Base-by-base conservation (phyloP, 129 eudicot species). In the Lactuca sativa region DNA sequence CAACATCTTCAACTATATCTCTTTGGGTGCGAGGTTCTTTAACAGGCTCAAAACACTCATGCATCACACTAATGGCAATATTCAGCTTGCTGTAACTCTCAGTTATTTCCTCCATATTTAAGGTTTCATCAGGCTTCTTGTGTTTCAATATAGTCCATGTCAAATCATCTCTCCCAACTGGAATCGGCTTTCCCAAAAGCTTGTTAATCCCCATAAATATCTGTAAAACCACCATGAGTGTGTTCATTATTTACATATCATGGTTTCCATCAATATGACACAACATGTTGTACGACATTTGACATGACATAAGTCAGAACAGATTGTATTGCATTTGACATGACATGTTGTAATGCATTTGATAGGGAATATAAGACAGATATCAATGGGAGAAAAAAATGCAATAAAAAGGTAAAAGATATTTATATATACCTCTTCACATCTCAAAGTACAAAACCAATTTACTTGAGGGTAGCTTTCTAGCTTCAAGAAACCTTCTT, bases 41-140 rank as follows among this genome's bases (percentile, higher is more conserved):
- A 54, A 93, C 83, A 5, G 98, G 95, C 59, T 89, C 95, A 73
- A 93, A 93, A 77, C 98, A 93, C 69, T 93, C 98, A 48, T 89
- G 96, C 95, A 89, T 89, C 69, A 93, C 92, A 55, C 72, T 78
- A 49, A 93, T 85, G 66, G 96, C 96, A 56, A 93, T 77, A 78
- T 76, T 83, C 15, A 92, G 95, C 82, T 92, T 92, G 81, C 88
- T 77, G 68, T 82, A 86, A 59, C 44, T 77, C 67, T 88, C 95
- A 10, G 86, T 53, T 38, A 83, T 21, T 49, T 75, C 76, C 64
- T 76, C 86, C 55, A 52, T 47, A 71, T 57, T 49, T 58, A 62
- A 32, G 25, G 61, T 53, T 58, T 80, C 81, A 16, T 88, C 83
- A 21, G 74, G 62, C 36, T 67, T 53, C 47, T 38, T 80, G 75